phyloP scores from a whole-genome alignment of 768 basidiomycete species.

The Amanita rubescens region DNA sequence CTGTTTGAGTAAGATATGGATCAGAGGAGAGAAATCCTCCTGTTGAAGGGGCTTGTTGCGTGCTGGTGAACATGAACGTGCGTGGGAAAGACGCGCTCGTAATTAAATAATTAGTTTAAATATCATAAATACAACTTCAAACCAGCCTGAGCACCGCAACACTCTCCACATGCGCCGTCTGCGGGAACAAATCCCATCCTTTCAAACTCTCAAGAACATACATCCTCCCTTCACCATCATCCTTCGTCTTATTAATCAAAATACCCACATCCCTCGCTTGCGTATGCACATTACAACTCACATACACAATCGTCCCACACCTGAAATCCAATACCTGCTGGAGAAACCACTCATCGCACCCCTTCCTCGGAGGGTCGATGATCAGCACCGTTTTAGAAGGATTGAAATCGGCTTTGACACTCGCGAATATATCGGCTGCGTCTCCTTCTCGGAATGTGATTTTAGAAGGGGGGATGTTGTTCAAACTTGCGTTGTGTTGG shows the following conservation, averaged over 20 bases:
- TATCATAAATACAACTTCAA: too few relatives aligned
- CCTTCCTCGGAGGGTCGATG: conserved; percentile 92
- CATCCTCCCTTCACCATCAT: conserved; percentile 29
- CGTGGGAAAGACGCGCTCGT: too few relatives aligned
- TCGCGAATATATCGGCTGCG: conserved; percentile 77
- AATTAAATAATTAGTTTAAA: too few relatives aligned
- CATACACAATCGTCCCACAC: conserved; percentile 70
- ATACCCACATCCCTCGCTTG: conserved; percentile 83
- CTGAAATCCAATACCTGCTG: conserved; percentile 69
- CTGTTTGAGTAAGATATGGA: too few relatives aligned
- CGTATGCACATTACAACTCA: conserved; percentile 94
- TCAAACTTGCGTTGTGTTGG: conserved; percentile 56
- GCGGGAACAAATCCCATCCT: conserved; percentile 94
- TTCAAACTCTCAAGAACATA: conserved; percentile 80
- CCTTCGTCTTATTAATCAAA: conserved; percentile 44
- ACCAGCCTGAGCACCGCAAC: conserved; percentile 59
- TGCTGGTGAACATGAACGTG: too few relatives aligned
- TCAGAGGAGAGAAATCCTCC: too few relatives aligned
- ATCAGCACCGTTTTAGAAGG: conserved; percentile 58
- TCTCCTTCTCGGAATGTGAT: conserved; percentile 74
- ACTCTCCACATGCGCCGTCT: conserved; percentile 91
- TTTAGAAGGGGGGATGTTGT: conserved; percentile 47
- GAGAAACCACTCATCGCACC: conserved; percentile 78
- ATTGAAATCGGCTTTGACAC: conserved; percentile 56
- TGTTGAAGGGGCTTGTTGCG: too few relatives aligned